These are phyloP conservation scores for Diaporthe velutina DNA, from an alignment of 2,329 filamentous ascomycete genomes.

Conservation along the genomic window DNA sequence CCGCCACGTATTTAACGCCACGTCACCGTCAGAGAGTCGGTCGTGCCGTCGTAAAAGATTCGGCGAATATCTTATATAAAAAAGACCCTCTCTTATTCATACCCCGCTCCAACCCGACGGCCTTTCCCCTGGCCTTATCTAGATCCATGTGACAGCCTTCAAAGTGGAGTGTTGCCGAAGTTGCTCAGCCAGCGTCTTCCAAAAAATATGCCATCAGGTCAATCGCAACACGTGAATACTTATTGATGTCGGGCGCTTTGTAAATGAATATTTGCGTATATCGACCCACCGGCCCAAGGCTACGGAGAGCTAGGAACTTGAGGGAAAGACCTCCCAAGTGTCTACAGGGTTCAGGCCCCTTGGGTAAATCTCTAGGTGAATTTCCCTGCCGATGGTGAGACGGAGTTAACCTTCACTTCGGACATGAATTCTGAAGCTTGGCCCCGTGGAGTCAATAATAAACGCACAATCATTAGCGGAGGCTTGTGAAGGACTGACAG, in stretches of 20 bases:
- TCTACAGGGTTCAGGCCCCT: too few species aligned
- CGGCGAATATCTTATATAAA: too few species aligned
- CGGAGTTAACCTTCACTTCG: too few species aligned
- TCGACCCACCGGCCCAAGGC: background rate
- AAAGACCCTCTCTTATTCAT: background rate
- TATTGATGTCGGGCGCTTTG: background rate
- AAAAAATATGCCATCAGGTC: background rate
- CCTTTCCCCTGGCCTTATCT: background rate
- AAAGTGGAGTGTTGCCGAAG: background rate
- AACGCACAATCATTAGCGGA: background rate
- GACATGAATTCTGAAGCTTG: background rate
- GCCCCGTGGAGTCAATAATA: background rate
- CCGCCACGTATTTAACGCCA: background rate
- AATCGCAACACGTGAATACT: background rate
- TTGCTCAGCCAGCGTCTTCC: background rate
- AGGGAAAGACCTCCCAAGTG: too few species aligned
- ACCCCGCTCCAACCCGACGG: background rate
- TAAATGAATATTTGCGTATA: background rate
- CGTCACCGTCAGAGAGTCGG: background rate
- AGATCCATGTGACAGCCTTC: background rate
- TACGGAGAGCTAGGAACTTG: too few species aligned
- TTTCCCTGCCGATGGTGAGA: background rate
- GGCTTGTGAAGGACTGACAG: background rate
- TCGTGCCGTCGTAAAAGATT: background rate
- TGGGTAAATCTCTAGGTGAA: background rate